Evolutionary conservation across 352 stramenopile species (phyloP), one percentile per base, ranked within the genome.

Genomic region (Phytophthora quininea): DNA sequence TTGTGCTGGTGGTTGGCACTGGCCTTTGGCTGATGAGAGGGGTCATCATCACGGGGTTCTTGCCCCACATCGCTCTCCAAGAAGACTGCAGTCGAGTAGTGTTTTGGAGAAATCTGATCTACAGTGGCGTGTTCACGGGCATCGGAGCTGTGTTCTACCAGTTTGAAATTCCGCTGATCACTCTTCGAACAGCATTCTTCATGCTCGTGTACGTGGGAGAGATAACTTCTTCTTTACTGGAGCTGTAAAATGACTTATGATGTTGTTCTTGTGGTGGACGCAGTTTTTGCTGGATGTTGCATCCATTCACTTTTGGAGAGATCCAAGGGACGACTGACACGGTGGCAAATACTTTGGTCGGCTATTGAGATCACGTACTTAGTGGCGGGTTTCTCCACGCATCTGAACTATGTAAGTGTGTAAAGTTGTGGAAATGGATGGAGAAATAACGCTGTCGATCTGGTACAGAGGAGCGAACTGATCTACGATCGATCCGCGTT

Each of bases 1-100:
- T 80, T 5, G 24, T 55, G 15, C 12, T 80, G n/a, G 31, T 76
- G 12, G 27, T 59, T 27, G 69, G 60, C 46, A 70, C 77, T 19
- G 69, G 51, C 14, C 38, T 89, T 11, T 90, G 82, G 82, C 73
- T 89, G 30, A 74, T 64, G 12, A 66, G 79, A 29, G 46, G 53
- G 0, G 64, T 61, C 10, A 40, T 82, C 8, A 42, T 76, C 32
- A 54, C 4, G 46, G 64, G 54, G 29, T 71, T 67, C 15, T 30
- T 72, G 11, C 57, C 56, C 14, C 57, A 54, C 24, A 37, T 61
- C 12, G 48, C 45, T 50, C 50, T 67, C 52, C 43, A 31, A 55
- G n/a, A 42, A 29, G 37, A 8, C 15, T 51, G 31, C 12, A 47
- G 29, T 45, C 37, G 47, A 19, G 52, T 67, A 60, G 19, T 58